Percentiles rank a stretch among this genome's conserved stretches.
Evolutionary conservation across 1,284 basidiomycete species (phyloP).

Genomic region (Fomitiporia mediterranea): DNA sequence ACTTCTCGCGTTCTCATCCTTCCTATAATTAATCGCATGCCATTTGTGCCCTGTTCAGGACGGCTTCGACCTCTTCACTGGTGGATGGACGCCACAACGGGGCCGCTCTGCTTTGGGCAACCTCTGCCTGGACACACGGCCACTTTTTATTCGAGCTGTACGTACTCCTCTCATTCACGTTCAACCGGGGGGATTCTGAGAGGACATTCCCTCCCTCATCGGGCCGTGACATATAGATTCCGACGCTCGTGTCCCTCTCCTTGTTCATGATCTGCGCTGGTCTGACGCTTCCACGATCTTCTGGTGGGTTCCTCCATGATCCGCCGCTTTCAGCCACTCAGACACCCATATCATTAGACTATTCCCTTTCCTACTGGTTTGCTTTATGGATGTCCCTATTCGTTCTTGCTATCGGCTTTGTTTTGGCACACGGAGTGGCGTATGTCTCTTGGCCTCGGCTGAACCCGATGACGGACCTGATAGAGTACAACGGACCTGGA

Average conservation of each 20-base stretch:
- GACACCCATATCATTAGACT: slow-evolving; percentile 43
- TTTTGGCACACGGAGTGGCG: slow-evolving; percentile 75
- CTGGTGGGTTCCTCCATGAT: slow-evolving; percentile 51
- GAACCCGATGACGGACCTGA: slow-evolving; percentile 77
- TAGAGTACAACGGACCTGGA: slow-evolving; percentile 85
- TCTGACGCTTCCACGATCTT: slow-evolving; percentile 76
- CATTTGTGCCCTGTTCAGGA: slow-evolving; percentile 46
- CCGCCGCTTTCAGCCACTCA: slow-evolving; percentile 5
- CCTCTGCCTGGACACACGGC: slow-evolving; percentile 74
- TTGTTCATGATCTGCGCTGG: slow-evolving; percentile 85
- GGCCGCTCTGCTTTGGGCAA: slow-evolving; percentile 61
- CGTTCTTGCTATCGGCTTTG: slow-evolving; percentile 57
- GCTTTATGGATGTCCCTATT: slow-evolving; percentile 72
- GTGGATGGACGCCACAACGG: slow-evolving; percentile 79
- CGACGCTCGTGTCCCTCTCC: slow-evolving; percentile 77
- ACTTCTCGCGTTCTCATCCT: background rate
- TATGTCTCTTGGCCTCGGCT: slow-evolving; percentile 96
- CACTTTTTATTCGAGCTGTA: slow-evolving; percentile 78
- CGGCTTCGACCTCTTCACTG: slow-evolving; percentile 92
- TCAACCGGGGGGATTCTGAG: background rate
- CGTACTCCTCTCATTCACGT: slow-evolving; percentile 30
- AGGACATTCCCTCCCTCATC: background rate
- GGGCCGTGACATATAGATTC: slow-evolving; percentile 54
- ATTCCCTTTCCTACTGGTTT: slow-evolving; percentile 78
- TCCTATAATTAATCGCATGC: background rate